Base-by-base conservation (phyloP, 306 rosid genomes). In the Neltuma alba region DNA sequence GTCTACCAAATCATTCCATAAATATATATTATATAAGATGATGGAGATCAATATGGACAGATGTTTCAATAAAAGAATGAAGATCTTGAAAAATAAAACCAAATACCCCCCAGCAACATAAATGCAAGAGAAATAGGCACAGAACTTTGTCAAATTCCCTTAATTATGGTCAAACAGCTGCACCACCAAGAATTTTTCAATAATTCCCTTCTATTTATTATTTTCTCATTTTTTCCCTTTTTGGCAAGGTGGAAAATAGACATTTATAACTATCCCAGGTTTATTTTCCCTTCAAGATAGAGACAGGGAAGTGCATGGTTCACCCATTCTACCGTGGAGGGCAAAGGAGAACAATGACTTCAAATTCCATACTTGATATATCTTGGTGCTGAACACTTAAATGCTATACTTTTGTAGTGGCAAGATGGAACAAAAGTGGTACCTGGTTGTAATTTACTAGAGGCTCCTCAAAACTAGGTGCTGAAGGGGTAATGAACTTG, bases 371-470 rank as follows among this genome's bases (percentile, higher is more conserved):
- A 70, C 28, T 75, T 69, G 52, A 16, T 31, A 75, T 34, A 15
- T 31, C 31, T 31, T 12, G 21, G 37, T 52, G 71, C 15, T 47
- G 57, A 40, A 61, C 63, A 76, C 18, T 65, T 15, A 20, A 16
- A 52, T 75, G 40, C 6, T 55, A 57, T 50, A 36, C n/a, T 37
- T 30, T 48, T 76, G 47, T 18, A 15, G 8, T 15, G 61, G 42
- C 52, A n/a, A 62, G 21, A 79, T 18, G 4, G 65, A 52, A 58
- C 64, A 23, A 2, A 69, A 72, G 76, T 57, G 52, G 65, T 83
- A 94, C 97, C 95, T 94, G 99, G 85, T 95, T 95, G 83, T 95
- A 95, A 82, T 95, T 95, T 80, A 89, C 94, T 44, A 90, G 88
- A 68, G 98, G 97, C 84, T 95, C 99, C 85, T 92, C 99, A 55